Evolutionary conservation across 108 stramenopile genomes (phyloP), one percentile per base, ranked within the genome.

Genomic region (Aurantiochytrium sp.): DNA sequence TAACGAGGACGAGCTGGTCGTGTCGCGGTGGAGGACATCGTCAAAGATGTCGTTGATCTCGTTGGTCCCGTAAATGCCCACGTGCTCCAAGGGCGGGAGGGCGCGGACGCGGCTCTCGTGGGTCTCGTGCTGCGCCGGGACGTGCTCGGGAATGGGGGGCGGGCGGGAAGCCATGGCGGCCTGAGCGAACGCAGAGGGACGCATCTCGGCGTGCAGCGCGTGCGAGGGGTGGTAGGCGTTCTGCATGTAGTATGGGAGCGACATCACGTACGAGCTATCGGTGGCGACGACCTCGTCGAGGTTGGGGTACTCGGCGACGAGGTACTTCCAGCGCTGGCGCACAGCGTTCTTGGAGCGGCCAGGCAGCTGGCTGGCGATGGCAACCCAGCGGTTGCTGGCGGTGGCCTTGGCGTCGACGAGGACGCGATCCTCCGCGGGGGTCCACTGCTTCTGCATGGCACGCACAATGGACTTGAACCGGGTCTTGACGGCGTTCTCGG

Each of bases 401-500:
- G n/a, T 54, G 1, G 27, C 32, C 85, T 53, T 85, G 15, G 85
- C 85, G 5, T 52, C 85, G 53, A 85, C 30, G 4, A 85, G 31
- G 32, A 85, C 32, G 52, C 27, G 50, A 54, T 54, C 85, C 53
- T 85, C 52, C 52, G 37, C n/a, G n/a, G 27, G 55, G 22, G 36
- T 52, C 55, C 48, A 87, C 37, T 36, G 37, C 55, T 52, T 36
- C 36, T 36, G 48, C 30, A 22, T 22, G 37, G 55, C 55, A 1
- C 55, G 86, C 21, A 34, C 54, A 1, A 86, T 17, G 31, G 30
- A 24, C 55, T 87, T 52, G 89, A 87, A 92, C 15, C 92, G 31
- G 52, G 92, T 92, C 89, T 93, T 91, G 39, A 93, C 55, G 30
- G 87, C 88, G 85, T 86, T 90, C 34, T 92, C 92, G 4, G 92